A percentile compares a stretch with the other conserved stretches of the same genome.
Evolutionary conservation across 495 filamentous ascomycete species (phyloP).

Genomic region (Echria macrotheca): DNA sequence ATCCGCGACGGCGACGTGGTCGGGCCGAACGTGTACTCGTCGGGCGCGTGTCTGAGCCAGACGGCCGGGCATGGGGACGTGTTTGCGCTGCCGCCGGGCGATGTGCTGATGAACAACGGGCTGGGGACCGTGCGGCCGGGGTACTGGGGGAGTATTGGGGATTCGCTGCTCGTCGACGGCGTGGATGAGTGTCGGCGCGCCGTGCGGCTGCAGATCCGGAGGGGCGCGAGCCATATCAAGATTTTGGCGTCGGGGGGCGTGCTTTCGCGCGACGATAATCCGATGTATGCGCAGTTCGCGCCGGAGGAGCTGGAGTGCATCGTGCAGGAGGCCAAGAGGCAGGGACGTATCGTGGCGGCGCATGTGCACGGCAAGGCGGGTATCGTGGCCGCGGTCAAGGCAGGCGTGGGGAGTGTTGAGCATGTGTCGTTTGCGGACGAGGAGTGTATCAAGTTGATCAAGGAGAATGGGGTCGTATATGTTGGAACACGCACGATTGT

Average conservation of each 20-base stretch:
- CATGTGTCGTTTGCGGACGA: conserved; percentile 43
- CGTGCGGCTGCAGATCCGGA: conserved; percentile 44
- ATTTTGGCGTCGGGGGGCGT: conserved; percentile 47
- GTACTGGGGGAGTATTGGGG: conserved; percentile 22
- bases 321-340: conserved; percentile 43
- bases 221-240: conserved; percentile 48
- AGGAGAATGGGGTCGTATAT: conserved; percentile 37
- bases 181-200: conserved; percentile 41
- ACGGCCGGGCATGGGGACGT: conserved; percentile 47
- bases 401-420: conserved; percentile 44
- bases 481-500: conserved; percentile 42
- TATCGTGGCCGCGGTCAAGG: conserved; percentile 43
- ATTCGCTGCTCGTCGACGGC: conserved; percentile 38
- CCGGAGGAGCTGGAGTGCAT: conserved; percentile 45
- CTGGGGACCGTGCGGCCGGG: conserved; percentile 19
- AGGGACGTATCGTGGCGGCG: conserved; percentile 41
- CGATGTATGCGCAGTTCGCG: conserved; percentile 43
- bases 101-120: conserved; percentile 28
- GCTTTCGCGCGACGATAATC: conserved; percentile 40
- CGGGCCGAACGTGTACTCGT: conserved; percentile 46
- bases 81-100: conserved; percentile 31
- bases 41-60: conserved; percentile 38
- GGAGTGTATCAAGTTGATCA: conserved; percentile 43
- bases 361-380: conserved; percentile 49
- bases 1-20: conserved; percentile 42